A percentile compares a stretch with the other conserved stretches of the same genome.
Evolutionary conservation across 352 stramenopile genomes (phyloP).

Genomic region (Plasmopara viticola): DNA sequence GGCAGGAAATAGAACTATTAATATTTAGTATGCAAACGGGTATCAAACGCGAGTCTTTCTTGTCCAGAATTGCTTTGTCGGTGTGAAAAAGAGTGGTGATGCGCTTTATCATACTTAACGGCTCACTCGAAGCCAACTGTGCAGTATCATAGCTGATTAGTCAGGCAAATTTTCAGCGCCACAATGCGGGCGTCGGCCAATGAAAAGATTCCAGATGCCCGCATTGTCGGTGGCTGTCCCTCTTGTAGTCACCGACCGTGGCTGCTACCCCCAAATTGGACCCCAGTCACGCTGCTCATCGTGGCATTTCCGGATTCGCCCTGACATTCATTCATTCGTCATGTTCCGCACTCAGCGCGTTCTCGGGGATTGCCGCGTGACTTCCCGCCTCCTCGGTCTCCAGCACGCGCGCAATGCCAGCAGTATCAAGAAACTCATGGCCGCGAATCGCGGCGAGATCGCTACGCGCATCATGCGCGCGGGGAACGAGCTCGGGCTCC

Average conservation of each 20-base stretch:
- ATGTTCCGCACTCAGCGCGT: conserved; percentile 44
- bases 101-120: too few relatives aligned
- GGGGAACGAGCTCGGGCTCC: conserved; percentile 89
- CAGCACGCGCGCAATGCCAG: conserved; percentile 46
- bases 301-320: conserved; percentile 24
- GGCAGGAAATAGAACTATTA: too few relatives aligned
- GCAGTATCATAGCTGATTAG: too few relatives aligned
- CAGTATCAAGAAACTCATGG: conserved; percentile 94
- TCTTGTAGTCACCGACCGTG: not conserved
- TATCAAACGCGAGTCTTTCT: too few relatives aligned
- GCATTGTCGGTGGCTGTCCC: too few relatives aligned
- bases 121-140: too few relatives aligned
- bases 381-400: conserved; percentile 16
- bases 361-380: conserved; percentile 16
- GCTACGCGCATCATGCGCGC: conserved; percentile 95
- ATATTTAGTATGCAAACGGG: too few relatives aligned
- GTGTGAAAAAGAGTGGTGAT: too few relatives aligned
- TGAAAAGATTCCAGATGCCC: too few relatives aligned
- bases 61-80: too few relatives aligned
- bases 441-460: conserved; percentile 98
- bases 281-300: not conserved
- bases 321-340: conserved; percentile 8
- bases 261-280: not conserved
- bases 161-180: too few relatives aligned
- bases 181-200: too few relatives aligned